Conservation (phyloP, 495 filamentous ascomycete species). For the Haplographium delicatum region DNA sequence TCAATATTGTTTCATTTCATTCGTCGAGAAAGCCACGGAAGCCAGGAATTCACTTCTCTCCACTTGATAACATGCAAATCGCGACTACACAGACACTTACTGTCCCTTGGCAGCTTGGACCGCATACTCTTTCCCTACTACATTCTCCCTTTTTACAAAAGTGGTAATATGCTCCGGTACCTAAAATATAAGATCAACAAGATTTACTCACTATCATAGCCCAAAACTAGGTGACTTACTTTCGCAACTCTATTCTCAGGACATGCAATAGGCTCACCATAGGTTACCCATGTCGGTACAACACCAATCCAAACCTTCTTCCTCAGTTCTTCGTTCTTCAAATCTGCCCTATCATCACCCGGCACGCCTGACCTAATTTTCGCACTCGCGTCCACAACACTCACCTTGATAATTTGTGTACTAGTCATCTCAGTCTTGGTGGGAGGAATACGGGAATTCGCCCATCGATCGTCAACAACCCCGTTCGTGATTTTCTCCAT, state of each 20-base stretch:
- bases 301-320: slow-evolving; percentile 74
- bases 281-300: slow-evolving; percentile 62
- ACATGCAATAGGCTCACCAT: slow-evolving; percentile 62
- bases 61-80: too few relatives aligned
- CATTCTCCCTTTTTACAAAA: slow-evolving; percentile 19
- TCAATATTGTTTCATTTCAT: too few relatives aligned
- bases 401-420: slow-evolving; percentile 69
- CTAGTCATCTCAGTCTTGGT: slow-evolving; percentile 69
- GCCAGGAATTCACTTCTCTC: too few relatives aligned
- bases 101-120: slow-evolving; percentile 6
- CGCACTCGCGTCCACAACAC: slow-evolving; percentile 64
- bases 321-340: slow-evolving; percentile 53
- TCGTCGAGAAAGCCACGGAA: too few relatives aligned
- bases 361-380: slow-evolving; percentile 70
- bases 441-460: slow-evolving; percentile 62
- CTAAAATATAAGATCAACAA: neutral
- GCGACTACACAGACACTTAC: neutral
- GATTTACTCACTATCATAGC: neutral
- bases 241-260: slow-evolving; percentile 17
- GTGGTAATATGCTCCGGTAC: slow-evolving; percentile 16
- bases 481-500: slow-evolving; percentile 78
- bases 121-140: slow-evolving; percentile 10
- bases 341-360: slow-evolving; percentile 66
- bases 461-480: slow-evolving; percentile 65
- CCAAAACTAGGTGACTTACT: neutral